These are phyloP conservation scores for Wickerhamomyces xylosicus DNA, from an alignment of 805 yeast genomes.

Conservation along the genomic window DNA sequence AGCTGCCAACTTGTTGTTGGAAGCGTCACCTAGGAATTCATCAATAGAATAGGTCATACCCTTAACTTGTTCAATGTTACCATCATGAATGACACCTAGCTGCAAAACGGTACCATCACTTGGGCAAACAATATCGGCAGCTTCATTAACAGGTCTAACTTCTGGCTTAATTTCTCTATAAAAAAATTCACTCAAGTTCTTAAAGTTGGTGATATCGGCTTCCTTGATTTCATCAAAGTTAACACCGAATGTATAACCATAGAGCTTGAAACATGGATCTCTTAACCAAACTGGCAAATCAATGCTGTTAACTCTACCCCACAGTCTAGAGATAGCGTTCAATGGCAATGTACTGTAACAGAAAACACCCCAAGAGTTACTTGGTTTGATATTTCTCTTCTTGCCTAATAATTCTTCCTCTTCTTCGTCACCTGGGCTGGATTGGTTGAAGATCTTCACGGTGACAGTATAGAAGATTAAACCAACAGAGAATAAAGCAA, in stretches of 20 bases:
- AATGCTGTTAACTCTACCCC: slow-evolving; percentile 87
- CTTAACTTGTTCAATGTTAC: slow-evolving; percentile 92
- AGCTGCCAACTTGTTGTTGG: slow-evolving; percentile 35
- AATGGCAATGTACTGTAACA: slow-evolving; percentile 86
- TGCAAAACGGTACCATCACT: slow-evolving; percentile 88
- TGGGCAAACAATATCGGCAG: slow-evolving; percentile 69
- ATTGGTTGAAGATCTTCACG: slow-evolving; percentile 17
- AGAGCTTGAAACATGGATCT: slow-evolving; percentile 68
- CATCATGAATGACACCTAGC: slow-evolving; percentile 70
- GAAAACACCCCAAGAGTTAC: slow-evolving; percentile 80
- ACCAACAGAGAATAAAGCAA: slow-evolving; percentile 19
- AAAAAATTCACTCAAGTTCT: slow-evolving; percentile 83
- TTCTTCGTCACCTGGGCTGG: slow-evolving; percentile 13
- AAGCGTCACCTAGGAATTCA: slow-evolving; percentile 66
- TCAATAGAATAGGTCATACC: slow-evolving; percentile 90
- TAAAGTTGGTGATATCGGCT: slow-evolving; percentile 62
- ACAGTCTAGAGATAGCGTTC: slow-evolving; percentile 80
- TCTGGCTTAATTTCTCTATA: slow-evolving; percentile 75
- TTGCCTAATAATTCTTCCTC: slow-evolving; percentile 16
- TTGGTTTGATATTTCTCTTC: slow-evolving; percentile 35
- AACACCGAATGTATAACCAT: slow-evolving; percentile 76
- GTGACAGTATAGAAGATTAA: slow-evolving; percentile 20
- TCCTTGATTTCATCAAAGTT: slow-evolving; percentile 84
- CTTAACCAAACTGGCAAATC: slow-evolving; percentile 85
- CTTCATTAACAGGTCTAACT: slow-evolving; percentile 62